A percentile compares a stretch with the other conserved stretches of the same genome.
Conservation (phyloP, 108 stramenopile genomes). For the Fragilaria crotonensis region DNA sequence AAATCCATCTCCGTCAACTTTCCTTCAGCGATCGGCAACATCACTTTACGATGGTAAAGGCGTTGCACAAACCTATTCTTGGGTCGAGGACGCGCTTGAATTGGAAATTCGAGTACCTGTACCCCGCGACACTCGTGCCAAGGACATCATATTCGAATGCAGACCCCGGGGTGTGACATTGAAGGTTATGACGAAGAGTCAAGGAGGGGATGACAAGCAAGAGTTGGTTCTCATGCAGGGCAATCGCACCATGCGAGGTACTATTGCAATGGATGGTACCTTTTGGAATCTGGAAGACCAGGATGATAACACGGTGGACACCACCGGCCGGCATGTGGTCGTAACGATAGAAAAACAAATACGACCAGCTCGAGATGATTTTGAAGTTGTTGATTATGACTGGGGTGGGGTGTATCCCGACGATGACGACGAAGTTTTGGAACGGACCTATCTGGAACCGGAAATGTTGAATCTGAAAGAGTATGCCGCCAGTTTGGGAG, state of each 20-base stretch:
- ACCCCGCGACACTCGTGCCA: constrained; percentile 49
- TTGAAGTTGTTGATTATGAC: constrained; percentile 69
- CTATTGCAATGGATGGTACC: constrained; percentile 65
- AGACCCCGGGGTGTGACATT: constrained; percentile 21
- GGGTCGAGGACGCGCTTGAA: constrained; percentile 80
- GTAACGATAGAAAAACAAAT: constrained; percentile 66
- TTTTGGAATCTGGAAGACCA: constrained; percentile 70
- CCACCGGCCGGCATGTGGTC: constrained; percentile 36
- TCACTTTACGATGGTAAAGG: constrained; percentile 41
- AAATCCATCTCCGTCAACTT: background rate
- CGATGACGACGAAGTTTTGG: constrained; percentile 63
- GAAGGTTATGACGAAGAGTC: background rate
- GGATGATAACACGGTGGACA: constrained; percentile 7
- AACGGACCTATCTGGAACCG: constrained; percentile 62
- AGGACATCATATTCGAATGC: constrained; percentile 57
- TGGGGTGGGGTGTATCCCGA: constrained; percentile 75
- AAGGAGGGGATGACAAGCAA: constrained; percentile 1
- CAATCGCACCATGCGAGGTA: constrained; percentile 48
- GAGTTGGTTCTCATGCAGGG: constrained; percentile 53
- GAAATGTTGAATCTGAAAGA: constrained; percentile 73
- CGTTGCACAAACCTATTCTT: constrained; percentile 53
- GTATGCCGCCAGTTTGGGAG: constrained; percentile 71
- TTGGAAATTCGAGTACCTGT: constrained; percentile 65
- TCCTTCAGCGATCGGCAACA: background rate
- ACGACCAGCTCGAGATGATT: constrained; percentile 37